Evolutionary conservation across 352 stramenopile genomes (phyloP), one percentile per base, ranked within the genome.

Genomic region (Globisporangium canariense): DNA sequence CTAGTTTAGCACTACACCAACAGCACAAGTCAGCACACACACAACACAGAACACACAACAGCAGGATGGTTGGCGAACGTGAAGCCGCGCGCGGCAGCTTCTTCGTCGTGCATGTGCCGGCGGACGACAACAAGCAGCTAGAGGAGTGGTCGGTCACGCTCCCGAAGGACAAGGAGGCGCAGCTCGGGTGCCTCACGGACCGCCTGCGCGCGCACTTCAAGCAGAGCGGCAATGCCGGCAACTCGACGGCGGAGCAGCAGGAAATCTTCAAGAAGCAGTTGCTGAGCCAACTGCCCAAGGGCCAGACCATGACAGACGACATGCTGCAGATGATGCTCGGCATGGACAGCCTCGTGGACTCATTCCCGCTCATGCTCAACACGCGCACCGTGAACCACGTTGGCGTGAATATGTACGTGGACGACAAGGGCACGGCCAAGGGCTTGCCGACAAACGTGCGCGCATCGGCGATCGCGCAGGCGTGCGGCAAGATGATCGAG

Each of bases 391-490:
- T 84, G 34, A 66, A 75, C 50, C 81, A 94, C 69, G 69, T 96
- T 14, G 86, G 86, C 18, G 61, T 96, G 50, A 96, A 95, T 69
- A 88, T 96, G 81, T 96, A 96, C 66, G 88, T 96, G 53, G 88
- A 96, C 66, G 88, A 96, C 71, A 96, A 94, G 65, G 88, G 88
- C 58, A 94, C 87, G 13, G 85, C 88, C 53, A 96, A 96, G 71
- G 81, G 81, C 1, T 66, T 96, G 18, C 71, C 86, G 10, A 83
- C 81, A 36, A 96, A 96, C 46, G 63, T 81, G 38, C 87, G 88
- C 49, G 88, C 88, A 8, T 93, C 81, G 16, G 81, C 86, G 16
- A 92, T 96, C 58, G 83, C 79, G 6, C 82, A 93, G 66, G 85
- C 83, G 1, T 94, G 87, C 61, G 86, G 87, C 28, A 88, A 87